phyloP scores from a whole-genome alignment of 371 early-diverging fungal species.

The Haplosporangium sp. region DNA sequence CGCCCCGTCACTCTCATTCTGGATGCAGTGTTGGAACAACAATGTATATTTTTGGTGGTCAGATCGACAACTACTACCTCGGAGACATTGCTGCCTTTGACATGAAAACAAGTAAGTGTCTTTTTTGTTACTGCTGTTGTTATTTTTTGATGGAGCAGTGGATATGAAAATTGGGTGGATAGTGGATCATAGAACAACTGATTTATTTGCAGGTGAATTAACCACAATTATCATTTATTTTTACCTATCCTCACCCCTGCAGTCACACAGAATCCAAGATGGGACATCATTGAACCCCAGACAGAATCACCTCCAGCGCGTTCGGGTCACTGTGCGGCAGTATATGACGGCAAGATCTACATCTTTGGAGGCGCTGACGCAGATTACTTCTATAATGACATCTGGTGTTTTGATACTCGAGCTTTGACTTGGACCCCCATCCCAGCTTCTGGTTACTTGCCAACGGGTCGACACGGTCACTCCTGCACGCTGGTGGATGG shows the following conservation, averaged over 20 bases:
- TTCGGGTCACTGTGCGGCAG: conserved; percentile 67
- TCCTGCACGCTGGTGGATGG: conserved; percentile 76
- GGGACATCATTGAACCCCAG: conserved; percentile 64
- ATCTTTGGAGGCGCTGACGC: conserved; percentile 84
- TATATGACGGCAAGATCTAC: conserved; percentile 69
- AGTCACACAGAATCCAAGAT: conserved; percentile 61
- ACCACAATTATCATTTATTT: too few relatives aligned
- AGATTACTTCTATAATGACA: conserved; percentile 75
- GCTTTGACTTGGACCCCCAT: conserved; percentile 72
- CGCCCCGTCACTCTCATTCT: conserved; percentile 77
- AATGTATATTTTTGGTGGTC: conserved; percentile 82
- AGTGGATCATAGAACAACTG: too few relatives aligned
- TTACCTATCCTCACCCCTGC: too few relatives aligned
- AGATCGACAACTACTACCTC: conserved; percentile 68
- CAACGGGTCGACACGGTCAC: conserved; percentile 75
- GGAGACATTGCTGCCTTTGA: conserved; percentile 66
- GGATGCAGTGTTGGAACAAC: conserved; percentile 69
- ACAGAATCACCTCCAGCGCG: conserved; percentile 69
- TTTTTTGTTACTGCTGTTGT: too few relatives aligned
- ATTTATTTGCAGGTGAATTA: too few relatives aligned
- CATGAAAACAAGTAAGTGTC: conserved; percentile 65
- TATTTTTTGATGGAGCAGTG: too few relatives aligned
- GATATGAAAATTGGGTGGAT: too few relatives aligned
- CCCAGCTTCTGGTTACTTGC: conserved; percentile 73
- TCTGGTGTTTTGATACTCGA: conserved; percentile 78